These are phyloP conservation scores for Phytophthora capsici DNA, from an alignment of 352 stramenopile species.

Conservation along the genomic window DNA sequence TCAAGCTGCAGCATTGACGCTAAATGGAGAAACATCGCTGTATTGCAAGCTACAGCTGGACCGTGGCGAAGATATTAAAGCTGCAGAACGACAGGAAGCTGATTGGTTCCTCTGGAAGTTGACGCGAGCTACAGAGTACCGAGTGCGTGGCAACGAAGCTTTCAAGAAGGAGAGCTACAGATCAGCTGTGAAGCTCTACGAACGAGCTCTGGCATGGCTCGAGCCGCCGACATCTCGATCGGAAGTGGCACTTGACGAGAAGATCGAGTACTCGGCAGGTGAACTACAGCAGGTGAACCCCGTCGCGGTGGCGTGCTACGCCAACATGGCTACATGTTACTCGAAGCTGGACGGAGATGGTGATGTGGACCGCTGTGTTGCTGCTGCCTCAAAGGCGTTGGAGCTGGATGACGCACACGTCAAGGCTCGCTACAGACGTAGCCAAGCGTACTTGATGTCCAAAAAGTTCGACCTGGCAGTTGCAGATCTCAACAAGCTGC, in stretches of 20 bases:
- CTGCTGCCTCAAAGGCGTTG: conserved; percentile 57
- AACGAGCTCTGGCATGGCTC: conserved; percentile 60
- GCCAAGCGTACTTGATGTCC: conserved; percentile 57
- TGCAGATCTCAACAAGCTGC: conserved; percentile 49
- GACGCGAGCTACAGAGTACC: conserved; percentile 48
- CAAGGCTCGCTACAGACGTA: conserved; percentile 74
- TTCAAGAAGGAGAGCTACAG: conserved; percentile 53
- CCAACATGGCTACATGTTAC: conserved; percentile 70
- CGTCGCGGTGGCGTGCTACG: conserved; percentile 55
- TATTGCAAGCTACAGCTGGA: conserved; percentile 45
- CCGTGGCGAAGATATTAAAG: neutral
- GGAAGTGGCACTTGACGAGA: conserved; percentile 21
- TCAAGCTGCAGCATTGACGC: conserved; percentile 21
- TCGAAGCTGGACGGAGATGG: conserved; percentile 47
- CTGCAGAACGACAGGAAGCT: neutral
- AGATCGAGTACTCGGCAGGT: conserved; percentile 43
- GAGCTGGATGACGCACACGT: conserved; percentile 47
- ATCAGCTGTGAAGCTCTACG: conserved; percentile 50
- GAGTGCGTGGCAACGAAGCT: conserved; percentile 55
- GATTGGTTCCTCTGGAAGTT: conserved; percentile 68
- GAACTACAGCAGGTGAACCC: conserved; percentile 44
- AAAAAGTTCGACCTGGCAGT: conserved; percentile 70
- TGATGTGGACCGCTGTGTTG: conserved; percentile 49
- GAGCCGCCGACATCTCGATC: conserved; percentile 41
- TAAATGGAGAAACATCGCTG: conserved; percentile 23